Conservation (phyloP, 768 basidiomycete genomes). For the Candolleomyces efflorescens region DNA sequence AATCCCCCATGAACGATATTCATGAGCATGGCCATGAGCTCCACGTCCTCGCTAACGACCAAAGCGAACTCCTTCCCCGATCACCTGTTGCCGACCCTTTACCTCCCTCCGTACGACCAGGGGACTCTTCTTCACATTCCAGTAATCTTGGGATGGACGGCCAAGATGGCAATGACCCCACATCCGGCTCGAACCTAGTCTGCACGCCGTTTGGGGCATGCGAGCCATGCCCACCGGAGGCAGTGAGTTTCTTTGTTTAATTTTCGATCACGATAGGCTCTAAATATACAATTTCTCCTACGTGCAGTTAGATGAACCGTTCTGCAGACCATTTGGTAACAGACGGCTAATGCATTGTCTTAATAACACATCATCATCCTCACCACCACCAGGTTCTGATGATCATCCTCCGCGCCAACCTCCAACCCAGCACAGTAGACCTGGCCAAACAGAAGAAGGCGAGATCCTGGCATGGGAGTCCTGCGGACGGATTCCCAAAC, state of each 20-base stretch:
- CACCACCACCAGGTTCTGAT: not conserved
- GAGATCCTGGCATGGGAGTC: constrained; percentile 88
- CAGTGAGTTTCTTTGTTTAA: constrained; percentile 37
- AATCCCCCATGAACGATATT: not conserved
- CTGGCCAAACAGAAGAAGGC: constrained; percentile 28
- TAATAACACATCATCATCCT: constrained; percentile 27
- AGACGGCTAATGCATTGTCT: constrained; percentile 84
- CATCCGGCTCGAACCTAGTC: constrained; percentile 20
- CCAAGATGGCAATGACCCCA: not conserved
- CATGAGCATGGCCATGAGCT: not conserved
- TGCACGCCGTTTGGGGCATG: constrained; percentile 58
- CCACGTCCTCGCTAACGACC: not conserved
- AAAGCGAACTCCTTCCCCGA: not conserved
- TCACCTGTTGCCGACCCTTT: not conserved
- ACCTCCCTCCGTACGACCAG: constrained; percentile 1
- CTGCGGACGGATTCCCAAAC: constrained; percentile 78
- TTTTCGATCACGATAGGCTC: not conserved
- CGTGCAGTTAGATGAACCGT: constrained; percentile 74
- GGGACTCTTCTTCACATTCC: not conserved
- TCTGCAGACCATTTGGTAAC: constrained; percentile 95
- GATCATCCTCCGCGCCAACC: constrained; percentile 18
- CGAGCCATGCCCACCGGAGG: constrained; percentile 58
- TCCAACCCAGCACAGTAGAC: constrained; percentile 12
- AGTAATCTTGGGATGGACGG: not conserved
- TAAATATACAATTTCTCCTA: not conserved